A percentile compares a stretch with the other conserved stretches of the same genome.
These are phyloP conservation scores for Colletotrichum phormii DNA, from an alignment of 2,329 filamentous ascomycete species.

Conservation along the genomic window DNA sequence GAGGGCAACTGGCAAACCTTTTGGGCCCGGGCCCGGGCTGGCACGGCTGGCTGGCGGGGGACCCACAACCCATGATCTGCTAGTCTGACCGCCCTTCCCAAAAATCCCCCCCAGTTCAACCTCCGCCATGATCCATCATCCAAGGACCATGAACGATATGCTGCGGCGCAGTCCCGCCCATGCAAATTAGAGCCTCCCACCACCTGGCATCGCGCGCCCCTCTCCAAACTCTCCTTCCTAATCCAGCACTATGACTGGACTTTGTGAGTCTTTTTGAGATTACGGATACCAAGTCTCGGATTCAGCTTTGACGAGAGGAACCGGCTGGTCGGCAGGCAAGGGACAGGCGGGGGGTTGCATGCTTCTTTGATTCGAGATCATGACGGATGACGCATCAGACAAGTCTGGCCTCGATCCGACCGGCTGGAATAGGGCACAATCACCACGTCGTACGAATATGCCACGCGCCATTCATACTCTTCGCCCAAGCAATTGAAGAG, in stretches of 20 bases:
- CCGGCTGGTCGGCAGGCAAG: slow-evolving; percentile 1
- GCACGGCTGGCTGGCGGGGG: background rate
- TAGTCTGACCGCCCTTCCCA: slow-evolving; percentile 35
- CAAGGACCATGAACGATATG: background rate
- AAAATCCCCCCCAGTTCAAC: background rate
- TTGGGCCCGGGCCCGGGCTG: background rate
- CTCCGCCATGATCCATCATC: background rate
- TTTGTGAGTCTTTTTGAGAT: background rate
- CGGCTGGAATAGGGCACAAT: background rate
- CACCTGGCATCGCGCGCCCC: background rate
- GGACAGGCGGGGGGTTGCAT: background rate
- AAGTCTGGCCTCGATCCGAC: background rate
- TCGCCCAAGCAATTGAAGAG: background rate
- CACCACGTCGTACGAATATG: background rate
- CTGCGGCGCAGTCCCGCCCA: slow-evolving; percentile 3
- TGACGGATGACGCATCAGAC: background rate
- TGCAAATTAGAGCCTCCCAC: slow-evolving; percentile 18
- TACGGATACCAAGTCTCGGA: background rate
- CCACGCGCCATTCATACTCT: background rate
- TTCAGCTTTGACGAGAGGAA: background rate
- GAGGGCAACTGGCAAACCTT: background rate
- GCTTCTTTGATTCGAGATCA: too few relatives aligned
- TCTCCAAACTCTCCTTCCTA: slow-evolving; percentile 8
- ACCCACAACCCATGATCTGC: slow-evolving; percentile 10
- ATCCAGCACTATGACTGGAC: background rate